Evolutionary conservation across 805 yeast species (phyloP), one percentile per base, ranked within the genome.

Genomic region (Ogataea trehalophila): DNA sequence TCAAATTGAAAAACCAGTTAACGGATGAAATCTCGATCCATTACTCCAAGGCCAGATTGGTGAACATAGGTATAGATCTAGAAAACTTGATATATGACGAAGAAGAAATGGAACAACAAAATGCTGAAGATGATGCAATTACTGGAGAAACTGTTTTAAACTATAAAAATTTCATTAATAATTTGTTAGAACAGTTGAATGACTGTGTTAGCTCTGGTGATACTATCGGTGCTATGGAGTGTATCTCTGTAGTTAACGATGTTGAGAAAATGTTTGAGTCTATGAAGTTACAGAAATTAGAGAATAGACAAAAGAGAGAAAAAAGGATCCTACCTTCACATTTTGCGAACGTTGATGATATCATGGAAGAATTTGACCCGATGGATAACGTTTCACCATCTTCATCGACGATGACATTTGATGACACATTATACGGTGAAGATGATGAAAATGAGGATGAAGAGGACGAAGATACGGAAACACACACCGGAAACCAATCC

Each of bases 231-330:
- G 80, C 81, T 47, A 75, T 79, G 66, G 89, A 85, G 58, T 83
- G 88, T 54, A 70, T 84, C 46, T 79, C 80, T 0, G 82, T 83
- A 31, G 79, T 85, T 29, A 74, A 74, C 49, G 90, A 84, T 54
- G 82, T 85, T 65, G 90, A 84, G 57, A 76, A 80, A 54, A 85
- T 85, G 89, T 84, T 81, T 61, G 83, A 81, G 41, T 75, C 80
- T 0, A 72, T 77, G 65, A 68, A 74, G 44, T 33, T 46, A 13
- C 56, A 53, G 31, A 50, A 55, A 29, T 18, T 48, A 33, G 48
- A 48, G 33, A 39, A 40, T 18, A 42, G 41, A 20, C 54, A 47
- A 42, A 43, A 48, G 39, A 44, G 45, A 49, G 50, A 45, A 33
- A 40, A 45, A 39, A 48, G 43, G 20, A 37, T 47, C 1, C 22